These are phyloP conservation scores for Diplodia scrobiculata DNA, from an alignment of 2,329 filamentous ascomycete genomes.

Conservation along the genomic window DNA sequence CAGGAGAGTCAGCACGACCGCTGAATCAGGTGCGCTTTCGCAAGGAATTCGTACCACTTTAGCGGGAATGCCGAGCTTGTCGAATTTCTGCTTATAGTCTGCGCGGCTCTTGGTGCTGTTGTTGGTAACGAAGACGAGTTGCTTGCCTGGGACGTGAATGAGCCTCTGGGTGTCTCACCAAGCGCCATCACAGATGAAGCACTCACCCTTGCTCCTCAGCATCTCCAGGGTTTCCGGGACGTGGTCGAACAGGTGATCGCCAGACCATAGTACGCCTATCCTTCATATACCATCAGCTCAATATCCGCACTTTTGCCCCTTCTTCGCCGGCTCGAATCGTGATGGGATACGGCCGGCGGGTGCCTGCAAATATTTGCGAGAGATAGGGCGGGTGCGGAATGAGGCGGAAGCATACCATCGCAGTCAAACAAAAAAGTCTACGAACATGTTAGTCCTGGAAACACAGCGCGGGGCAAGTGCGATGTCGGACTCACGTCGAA, in stretches of 20 bases:
- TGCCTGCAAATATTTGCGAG: neutral
- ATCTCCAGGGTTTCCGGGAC: slow-evolving; percentile 83
- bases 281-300: slow-evolving; percentile 48
- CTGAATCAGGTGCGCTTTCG: neutral
- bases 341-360: neutral
- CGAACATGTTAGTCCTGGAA: slow-evolving; percentile 32
- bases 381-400: neutral
- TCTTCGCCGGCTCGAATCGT: neutral
- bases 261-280: slow-evolving; percentile 93
- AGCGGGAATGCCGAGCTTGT: slow-evolving; percentile 75
- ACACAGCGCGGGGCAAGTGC: slow-evolving; percentile 12
- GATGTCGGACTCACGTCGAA: slow-evolving; percentile 74
- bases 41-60: slow-evolving; percentile 54
- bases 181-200: neutral
- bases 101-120: slow-evolving; percentile 95
- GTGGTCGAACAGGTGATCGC: slow-evolving; percentile 83
- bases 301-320: neutral
- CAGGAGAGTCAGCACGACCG: neutral
- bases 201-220: slow-evolving; percentile 74
- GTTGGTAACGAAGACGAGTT: slow-evolving; percentile 94
- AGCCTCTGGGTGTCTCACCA: neutral
- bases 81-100: slow-evolving; percentile 92
- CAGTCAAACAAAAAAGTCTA: slow-evolving; percentile 95
- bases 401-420: slow-evolving; percentile 67
- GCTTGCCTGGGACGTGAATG: slow-evolving; percentile 66